phyloP scores from a whole-genome alignment of 116 monocot species.

The Iris pallida region DNA sequence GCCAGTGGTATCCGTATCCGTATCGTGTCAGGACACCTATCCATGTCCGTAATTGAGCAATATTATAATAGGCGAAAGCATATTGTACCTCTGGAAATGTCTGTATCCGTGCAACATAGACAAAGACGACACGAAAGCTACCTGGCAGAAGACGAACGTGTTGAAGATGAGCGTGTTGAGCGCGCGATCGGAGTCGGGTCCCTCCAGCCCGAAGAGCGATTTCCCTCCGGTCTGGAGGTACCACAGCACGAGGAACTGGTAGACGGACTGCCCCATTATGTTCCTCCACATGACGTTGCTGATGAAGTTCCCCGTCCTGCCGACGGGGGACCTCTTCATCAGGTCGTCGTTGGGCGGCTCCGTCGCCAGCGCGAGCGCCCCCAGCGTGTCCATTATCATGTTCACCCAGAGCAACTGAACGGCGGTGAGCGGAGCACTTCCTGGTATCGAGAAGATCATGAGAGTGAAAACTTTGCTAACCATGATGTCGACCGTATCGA shows the following conservation, averaged over 20 bases:
- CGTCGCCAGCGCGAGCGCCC: slow-evolving; percentile 83
- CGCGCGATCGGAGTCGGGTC: slow-evolving; percentile 35
- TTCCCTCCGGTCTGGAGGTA: slow-evolving; percentile 58
- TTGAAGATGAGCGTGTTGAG: slow-evolving; percentile 86
- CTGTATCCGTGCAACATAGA: too few relatives aligned
- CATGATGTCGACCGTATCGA: too few relatives aligned
- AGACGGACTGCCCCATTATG: slow-evolving; percentile 67
- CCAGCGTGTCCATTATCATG: slow-evolving; percentile 93
- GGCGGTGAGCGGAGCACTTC: slow-evolving; percentile 75
- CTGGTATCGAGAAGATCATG: too few relatives aligned
- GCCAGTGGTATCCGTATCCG: too few relatives aligned
- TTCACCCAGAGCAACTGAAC: slow-evolving; percentile 91
- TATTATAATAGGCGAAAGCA: too few relatives aligned
- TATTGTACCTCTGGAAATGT: too few relatives aligned
- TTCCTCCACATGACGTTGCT: slow-evolving; percentile 89
- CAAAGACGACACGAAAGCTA: slow-evolving; percentile 19
- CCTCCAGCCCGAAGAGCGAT: slow-evolving; percentile 43
- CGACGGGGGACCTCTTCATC: slow-evolving; percentile 66
- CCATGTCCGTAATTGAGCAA: too few relatives aligned
- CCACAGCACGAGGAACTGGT: slow-evolving; percentile 69
- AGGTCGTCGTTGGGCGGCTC: slow-evolving; percentile 69
- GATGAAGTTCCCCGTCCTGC: slow-evolving; percentile 63
- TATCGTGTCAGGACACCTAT: too few relatives aligned
- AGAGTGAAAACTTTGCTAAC: too few relatives aligned
- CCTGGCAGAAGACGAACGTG: slow-evolving; percentile 89